Evolutionary conservation across 805 yeast genomes (phyloP), one percentile per base, ranked within the genome.

Genomic region (Lipomyces yamadae): DNA sequence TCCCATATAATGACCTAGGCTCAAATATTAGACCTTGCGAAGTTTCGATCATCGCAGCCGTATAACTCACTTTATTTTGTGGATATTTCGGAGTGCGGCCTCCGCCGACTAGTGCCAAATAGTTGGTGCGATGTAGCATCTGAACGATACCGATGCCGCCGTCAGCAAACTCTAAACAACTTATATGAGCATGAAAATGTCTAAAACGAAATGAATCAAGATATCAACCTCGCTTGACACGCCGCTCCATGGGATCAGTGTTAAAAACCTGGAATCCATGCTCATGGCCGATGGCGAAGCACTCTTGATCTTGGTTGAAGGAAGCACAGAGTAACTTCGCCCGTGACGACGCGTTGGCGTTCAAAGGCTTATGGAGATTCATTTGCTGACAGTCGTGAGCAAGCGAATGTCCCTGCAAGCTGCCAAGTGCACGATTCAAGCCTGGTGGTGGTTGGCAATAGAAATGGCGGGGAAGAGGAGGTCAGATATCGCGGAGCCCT

Each of bases 81-180:
- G 97, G 90, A 73, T 86, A 91, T 68, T 85, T 83, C 30, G 97
- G 97, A 66, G 83, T 83, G 69, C 84, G 82, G 1, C 97, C 97
- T 18, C 97, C 97, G 0, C 98, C 97, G 0, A 92, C 91, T 55
- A 95, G 78, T 0, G 94, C 97, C 62, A 94, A 82, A 75, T 92
- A 93, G 78, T 94, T 94, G 0, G 98, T 92, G 55, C 97, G 84
- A 76, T 92, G 90, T 4, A 94, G 86, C 97, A 94, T 91, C 56
- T 88, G 81, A 1, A 90, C 86, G 42, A 83, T 80, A 1, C 95
- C 96, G 33, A 93, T 87, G 0, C 97, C 97, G 3, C 81, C 80
- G 62, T 78, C 80, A 30, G 73, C 73, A 60, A 78, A 77, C 61
- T 79, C 81, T 68, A 24, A 3, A 34, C 29, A 8, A 15, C 10